Evolutionary conservation across 345 rosid species (phyloP).

Genomic region (Eucalyptus tenuipes): DNA sequence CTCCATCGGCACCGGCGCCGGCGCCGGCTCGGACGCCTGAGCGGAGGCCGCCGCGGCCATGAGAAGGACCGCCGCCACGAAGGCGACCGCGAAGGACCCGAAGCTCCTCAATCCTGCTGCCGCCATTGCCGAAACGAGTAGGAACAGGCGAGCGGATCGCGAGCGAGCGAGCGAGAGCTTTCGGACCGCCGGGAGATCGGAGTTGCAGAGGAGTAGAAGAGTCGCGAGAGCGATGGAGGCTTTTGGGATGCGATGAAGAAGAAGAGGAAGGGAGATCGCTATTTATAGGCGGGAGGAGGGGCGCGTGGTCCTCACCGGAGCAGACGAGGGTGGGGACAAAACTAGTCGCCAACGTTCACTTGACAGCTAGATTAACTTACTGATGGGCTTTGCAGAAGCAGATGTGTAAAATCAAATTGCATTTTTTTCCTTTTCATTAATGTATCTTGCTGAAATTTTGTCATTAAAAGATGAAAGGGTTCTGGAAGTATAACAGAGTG

Average conservation of each 20-base stretch:
- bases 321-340: not conserved
- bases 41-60: conserved; percentile 13
- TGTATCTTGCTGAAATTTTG: not conserved
- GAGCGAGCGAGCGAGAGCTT: not conserved
- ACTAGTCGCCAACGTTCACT: not conserved
- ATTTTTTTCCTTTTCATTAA: not conserved
- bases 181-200: not conserved
- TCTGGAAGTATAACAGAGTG: not conserved
- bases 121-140: conserved; percentile 4
- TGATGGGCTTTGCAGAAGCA: not conserved
- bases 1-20: conserved; percentile 15
- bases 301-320: not conserved
- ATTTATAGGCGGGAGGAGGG: not conserved
- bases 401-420: not conserved
- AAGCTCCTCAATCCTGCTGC: not conserved
- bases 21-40: conserved; percentile 6
- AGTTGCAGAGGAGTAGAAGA: not conserved
- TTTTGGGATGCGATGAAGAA: not conserved
- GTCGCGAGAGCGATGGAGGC: accelerated
- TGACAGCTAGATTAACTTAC: not conserved
- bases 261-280: not conserved
- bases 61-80: not conserved
- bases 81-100: not conserved
- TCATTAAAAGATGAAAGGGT: not conserved
- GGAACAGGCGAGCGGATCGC: not conserved